Base-by-base conservation (phyloP, 2,329 filamentous ascomycete genomes). In the Rhinocladiella mackenziei region DNA sequence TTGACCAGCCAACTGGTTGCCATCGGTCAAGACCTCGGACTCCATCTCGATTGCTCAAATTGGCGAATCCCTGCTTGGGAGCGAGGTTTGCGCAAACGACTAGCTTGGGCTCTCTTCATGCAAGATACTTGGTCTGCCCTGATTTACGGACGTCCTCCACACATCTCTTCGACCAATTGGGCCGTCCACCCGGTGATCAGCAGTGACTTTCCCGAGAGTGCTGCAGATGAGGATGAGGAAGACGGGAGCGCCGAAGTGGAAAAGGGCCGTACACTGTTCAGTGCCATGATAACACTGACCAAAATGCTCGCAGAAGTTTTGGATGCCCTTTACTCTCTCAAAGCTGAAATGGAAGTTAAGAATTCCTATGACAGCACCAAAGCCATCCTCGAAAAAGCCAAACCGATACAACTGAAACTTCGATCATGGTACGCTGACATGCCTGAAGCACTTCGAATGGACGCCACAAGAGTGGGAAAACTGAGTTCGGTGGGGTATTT, bases 1-100 rank as follows among this genome's bases (percentile, higher is more conserved):
- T 67, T 75, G 10, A 74, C 73, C 1, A 68, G 73, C 2, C 75
- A 78, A 44, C 61, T 78, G 2, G 71, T 80, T n/a, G 71, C 73
- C 28, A 69, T 80, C 32, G 75, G 72, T 1, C 76, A 81, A 55
- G 74, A 77, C 23, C 66, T 81, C 1, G 78, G 78, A 0, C 64
- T 81, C 8, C 76, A 81, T 41, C 66, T 81, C 1, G 79, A 84
- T 56, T 80, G 78, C 50, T 73, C 75, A 0, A 62, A 67, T 14
- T 84, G 81, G 81, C 71, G 74, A 8, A 75, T 84, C 30, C 79
- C 80, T 1, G 62, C 66, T 0, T 83, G 79, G 78, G 81, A 84
- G 55, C 73, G 77, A 41, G 76, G 78, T 0, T 64, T 83, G 13
- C 67, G 81, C 10, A 76, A 77, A 55, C 66, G 81, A 10, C 63